Conservation (phyloP, 2,329 filamentous ascomycete species). For the Clarireedia sp. region DNA sequence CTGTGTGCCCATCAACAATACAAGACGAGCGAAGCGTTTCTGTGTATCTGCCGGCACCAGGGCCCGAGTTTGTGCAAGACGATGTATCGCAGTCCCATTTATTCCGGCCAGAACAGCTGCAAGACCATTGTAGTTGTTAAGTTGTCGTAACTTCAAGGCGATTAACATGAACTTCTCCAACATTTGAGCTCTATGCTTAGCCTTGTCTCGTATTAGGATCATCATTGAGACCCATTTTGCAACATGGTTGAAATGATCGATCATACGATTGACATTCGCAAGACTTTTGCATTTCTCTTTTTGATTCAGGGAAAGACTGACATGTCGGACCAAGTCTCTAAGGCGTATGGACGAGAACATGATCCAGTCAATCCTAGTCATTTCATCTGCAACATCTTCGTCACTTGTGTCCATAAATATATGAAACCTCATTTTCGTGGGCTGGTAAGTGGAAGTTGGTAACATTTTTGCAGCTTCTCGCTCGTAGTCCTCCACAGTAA, state of each 20-base stretch:
- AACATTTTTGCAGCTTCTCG: slow-evolving; percentile 66
- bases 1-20: slow-evolving; percentile 86
- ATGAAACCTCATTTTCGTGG: slow-evolving; percentile 78
- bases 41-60: slow-evolving; percentile 63
- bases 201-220: slow-evolving; percentile 84
- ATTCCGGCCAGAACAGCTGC: slow-evolving; percentile 92
- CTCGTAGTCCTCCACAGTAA: slow-evolving; percentile 71
- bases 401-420: slow-evolving; percentile 81
- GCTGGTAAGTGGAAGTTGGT: slow-evolving; percentile 62
- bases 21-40: slow-evolving; percentile 80
- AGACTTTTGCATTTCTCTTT: slow-evolving; percentile 71
- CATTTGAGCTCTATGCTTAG: slow-evolving; percentile 86
- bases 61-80: slow-evolving; percentile 70
- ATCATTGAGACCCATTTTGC: slow-evolving; percentile 77
- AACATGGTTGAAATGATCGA: slow-evolving; percentile 82
- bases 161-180: slow-evolving; percentile 95
- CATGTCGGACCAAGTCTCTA: slow-evolving; percentile 85
- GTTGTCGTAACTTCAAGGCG: slow-evolving; percentile 72
- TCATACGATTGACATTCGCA: slow-evolving; percentile 88
- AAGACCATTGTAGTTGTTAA: slow-evolving; percentile 96
- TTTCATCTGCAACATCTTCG: slow-evolving; percentile 79
- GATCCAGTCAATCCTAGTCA: slow-evolving; percentile 95
- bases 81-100: slow-evolving; percentile 78
- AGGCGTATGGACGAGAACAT: slow-evolving; percentile 95
- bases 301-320: slow-evolving; percentile 63